These are phyloP conservation scores for Platanthera guangdongensis DNA, from an alignment of 106 monocot genomes.

Conservation along the genomic window DNA sequence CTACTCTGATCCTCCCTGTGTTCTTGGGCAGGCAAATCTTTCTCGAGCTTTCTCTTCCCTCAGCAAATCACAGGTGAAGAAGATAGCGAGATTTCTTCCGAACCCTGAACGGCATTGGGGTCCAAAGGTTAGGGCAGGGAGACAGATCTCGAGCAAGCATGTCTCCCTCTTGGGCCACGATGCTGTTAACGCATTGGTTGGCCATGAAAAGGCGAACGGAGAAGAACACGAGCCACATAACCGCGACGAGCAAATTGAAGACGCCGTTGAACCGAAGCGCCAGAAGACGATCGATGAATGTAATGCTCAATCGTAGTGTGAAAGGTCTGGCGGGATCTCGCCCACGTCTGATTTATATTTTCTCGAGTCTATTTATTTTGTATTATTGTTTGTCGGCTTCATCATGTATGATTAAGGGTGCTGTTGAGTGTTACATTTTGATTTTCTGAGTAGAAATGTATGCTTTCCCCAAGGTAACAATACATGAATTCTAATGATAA, in stretches of 20 bases:
- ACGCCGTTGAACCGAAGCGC: conserved; percentile 37
- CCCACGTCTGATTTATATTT: neutral
- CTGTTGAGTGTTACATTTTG: too few relatives aligned
- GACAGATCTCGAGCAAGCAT: conserved; percentile 83
- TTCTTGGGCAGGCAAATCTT: conserved; percentile 60
- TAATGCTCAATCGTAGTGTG: neutral
- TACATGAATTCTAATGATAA: too few relatives aligned
- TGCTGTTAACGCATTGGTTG: conserved; percentile 12
- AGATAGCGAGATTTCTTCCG: conserved; percentile 62
- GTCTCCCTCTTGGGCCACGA: conserved; percentile 44
- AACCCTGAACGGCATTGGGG: conserved; percentile 89
- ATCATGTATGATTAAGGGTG: neutral
- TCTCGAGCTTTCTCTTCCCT: conserved; percentile 52
- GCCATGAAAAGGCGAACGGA: conserved; percentile 2
- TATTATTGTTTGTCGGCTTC: neutral
- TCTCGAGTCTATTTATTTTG: too few relatives aligned
- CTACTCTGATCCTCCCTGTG: neutral
- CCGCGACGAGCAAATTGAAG: conserved; percentile 3
- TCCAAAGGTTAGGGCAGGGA: conserved; percentile 74
- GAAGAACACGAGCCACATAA: too few relatives aligned
- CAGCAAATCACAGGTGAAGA: conserved; percentile 79
- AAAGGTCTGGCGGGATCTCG: neutral
- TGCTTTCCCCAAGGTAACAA: too few relatives aligned
- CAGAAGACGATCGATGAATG: conserved; percentile 37
- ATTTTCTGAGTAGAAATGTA: too few relatives aligned